Base-by-base conservation (phyloP, 106 monocot genomes). In the Platanthera guangdongensis region DNA sequence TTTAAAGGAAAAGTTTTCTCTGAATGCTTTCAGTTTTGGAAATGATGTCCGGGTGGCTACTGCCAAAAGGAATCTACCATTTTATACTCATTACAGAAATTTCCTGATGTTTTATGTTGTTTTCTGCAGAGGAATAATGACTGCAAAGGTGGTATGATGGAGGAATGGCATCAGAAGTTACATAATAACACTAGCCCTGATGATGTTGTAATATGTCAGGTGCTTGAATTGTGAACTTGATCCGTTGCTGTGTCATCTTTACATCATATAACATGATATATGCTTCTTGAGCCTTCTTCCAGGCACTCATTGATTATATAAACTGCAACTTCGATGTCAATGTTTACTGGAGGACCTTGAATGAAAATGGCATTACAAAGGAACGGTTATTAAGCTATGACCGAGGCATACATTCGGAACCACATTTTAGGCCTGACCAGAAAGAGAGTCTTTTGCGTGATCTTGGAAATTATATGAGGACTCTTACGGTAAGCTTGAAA, bases 171-270 rank as follows among this genome's bases (percentile, higher is more conserved):
- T 81, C 97, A 94, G 76, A 94, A 99, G 72, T 87, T 99, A 45
- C 97, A 99, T 65, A 99, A 99, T 76, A 99, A 99, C 80, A 99
- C 97, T 13, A 99, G 97, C 77, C 97, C 97, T 73, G 97, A 99
- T 94, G 97, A 99, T 78, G 87, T 94, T 30, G 85, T 99, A 49
- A 99, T 99, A 74, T 99, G 97, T 74, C 97, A 99, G 97, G 96
- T 97, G 88, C 6, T 72, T 67, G 21, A 77, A 53, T 19, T 57
- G 13, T 76, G 49, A 28, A 67, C 16, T 69, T 59, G 45, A 22
- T 3, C 16, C 77, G n/a, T 50, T 57, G 28, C 50, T 70, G 72
- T 28, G 39, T 46, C 6, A 4, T 53, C 67, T 72, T 68, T 10
- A 12, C 48, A 64, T 54, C 15, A 48, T 47, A 64, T 13, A 48